These are phyloP conservation scores for Calonectria fujianensis DNA, from an alignment of 2,329 filamentous ascomycete genomes.

Conservation along the genomic window DNA sequence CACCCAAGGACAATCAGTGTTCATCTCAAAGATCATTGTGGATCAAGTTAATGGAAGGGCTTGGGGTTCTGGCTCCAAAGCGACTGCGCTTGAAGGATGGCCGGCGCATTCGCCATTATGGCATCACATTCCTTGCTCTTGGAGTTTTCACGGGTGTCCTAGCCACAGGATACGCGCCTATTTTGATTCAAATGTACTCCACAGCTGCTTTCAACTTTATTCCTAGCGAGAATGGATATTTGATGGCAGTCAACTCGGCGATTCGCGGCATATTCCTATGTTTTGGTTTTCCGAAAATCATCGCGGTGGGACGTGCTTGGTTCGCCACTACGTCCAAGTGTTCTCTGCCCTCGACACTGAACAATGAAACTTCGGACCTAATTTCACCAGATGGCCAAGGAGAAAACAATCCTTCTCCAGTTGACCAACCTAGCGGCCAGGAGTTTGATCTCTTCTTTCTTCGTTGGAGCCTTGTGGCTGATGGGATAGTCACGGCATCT, in stretches of 20 bases:
- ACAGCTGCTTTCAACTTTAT: not conserved
- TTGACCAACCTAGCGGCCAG: not conserved
- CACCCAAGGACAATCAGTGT: too few species aligned
- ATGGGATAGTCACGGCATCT: not conserved
- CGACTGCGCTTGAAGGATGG: too few species aligned
- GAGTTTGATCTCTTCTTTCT: slow-evolving; percentile 1
- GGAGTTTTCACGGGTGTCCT: not conserved
- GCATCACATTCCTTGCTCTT: not conserved
- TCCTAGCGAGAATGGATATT: slow-evolving; percentile 6
- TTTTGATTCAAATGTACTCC: slow-evolving; percentile 12
- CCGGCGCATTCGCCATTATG: not conserved
- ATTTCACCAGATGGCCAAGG: too few species aligned
- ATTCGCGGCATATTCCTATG: not conserved
- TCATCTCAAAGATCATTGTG: too few species aligned
- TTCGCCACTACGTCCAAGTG: not conserved
- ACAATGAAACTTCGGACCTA: too few species aligned
- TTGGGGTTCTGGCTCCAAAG: too few species aligned
- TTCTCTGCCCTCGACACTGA: too few species aligned
- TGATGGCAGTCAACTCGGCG: not conserved
- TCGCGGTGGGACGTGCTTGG: not conserved
- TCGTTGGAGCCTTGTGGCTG: too few species aligned
- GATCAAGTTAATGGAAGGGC: too few species aligned
- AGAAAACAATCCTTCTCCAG: too few species aligned
- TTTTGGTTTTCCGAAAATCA: not conserved
- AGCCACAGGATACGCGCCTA: not conserved